Evolutionary conservation across 768 basidiomycete genomes (phyloP).

Genomic region (Amanita molliuscula): DNA sequence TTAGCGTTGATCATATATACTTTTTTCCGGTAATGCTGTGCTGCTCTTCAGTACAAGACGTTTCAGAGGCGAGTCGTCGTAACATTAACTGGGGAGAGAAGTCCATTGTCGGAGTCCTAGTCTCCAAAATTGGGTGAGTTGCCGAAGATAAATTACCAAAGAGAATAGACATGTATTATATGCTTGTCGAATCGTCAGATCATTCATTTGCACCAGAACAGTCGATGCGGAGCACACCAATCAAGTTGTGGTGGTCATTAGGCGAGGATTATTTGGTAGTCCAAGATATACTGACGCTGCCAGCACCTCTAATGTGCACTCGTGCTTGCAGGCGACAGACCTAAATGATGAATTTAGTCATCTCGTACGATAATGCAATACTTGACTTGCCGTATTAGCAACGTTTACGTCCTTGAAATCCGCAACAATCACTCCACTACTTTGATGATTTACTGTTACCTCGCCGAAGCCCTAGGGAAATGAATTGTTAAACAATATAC

Average conservation of each 20-base stretch:
- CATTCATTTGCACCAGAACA: background rate
- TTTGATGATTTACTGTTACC: conserved; percentile 1
- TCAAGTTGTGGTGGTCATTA: background rate
- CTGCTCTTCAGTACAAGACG: background rate
- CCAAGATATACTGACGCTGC: conserved; percentile 7
- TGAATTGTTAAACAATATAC: background rate
- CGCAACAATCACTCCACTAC: conserved; percentile 4
- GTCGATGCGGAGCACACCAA: background rate
- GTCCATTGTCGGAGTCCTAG: background rate
- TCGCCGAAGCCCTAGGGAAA: conserved; percentile 6
- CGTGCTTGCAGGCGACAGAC: conserved; percentile 5
- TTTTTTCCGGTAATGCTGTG: background rate
- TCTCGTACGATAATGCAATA: background rate
- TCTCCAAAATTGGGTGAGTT: background rate
- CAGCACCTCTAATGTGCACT: conserved; percentile 6
- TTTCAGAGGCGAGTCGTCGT: background rate
- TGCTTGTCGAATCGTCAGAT: background rate
- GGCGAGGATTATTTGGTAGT: conserved; percentile 1
- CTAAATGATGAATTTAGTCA: background rate
- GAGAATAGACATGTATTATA: background rate
- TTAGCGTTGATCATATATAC: background rate
- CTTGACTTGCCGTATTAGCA: background rate
- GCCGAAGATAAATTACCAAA: background rate
- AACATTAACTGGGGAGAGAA: too few relatives aligned
- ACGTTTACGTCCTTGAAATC: conserved; percentile 4